These are phyloP conservation scores for Daedaleopsis nitida DNA, from an alignment of 768 basidiomycete genomes.

Conservation along the genomic window DNA sequence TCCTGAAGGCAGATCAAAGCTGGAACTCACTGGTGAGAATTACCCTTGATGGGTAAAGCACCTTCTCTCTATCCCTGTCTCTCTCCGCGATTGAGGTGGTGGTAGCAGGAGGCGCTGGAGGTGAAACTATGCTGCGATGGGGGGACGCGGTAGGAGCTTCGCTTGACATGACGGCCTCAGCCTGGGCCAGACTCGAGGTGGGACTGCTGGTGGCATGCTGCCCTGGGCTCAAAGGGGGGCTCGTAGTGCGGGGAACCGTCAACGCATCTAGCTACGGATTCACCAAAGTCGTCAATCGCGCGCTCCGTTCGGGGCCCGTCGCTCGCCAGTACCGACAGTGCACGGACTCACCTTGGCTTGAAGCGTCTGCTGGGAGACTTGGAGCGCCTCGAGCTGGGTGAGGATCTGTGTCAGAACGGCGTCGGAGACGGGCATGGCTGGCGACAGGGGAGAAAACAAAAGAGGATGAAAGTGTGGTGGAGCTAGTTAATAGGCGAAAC, in stretches of 20 bases:
- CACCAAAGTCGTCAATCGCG: background rate
- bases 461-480: background rate
- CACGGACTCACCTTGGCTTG: slow-evolving; percentile 68
- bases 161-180: slow-evolving; percentile 31
- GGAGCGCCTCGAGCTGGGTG: slow-evolving; percentile 66
- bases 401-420: slow-evolving; percentile 74
- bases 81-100: slow-evolving; percentile 3
- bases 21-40: slow-evolving; percentile 74
- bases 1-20: background rate
- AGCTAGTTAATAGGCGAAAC: slow-evolving; percentile 5
- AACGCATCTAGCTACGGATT: slow-evolving; percentile 53
- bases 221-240: slow-evolving; percentile 32
- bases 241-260: slow-evolving; percentile 25
- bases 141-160: slow-evolving; percentile 32
- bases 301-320: slow-evolving; percentile 1
- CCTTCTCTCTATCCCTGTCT: slow-evolving; percentile 72
- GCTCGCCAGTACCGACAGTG: too few species aligned
- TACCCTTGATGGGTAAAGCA: slow-evolving; percentile 81
- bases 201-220: slow-evolving; percentile 29
- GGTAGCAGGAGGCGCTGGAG: slow-evolving; percentile 16
- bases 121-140: slow-evolving; percentile 21
- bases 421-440: slow-evolving; percentile 36
- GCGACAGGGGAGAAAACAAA: background rate
- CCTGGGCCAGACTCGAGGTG: slow-evolving; percentile 21
- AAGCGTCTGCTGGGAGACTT: slow-evolving; percentile 73